A percentile compares a stretch with the other conserved stretches of the same genome.
Conservation (phyloP, 805 yeast genomes). For the Clavispora santaluciae region DNA sequence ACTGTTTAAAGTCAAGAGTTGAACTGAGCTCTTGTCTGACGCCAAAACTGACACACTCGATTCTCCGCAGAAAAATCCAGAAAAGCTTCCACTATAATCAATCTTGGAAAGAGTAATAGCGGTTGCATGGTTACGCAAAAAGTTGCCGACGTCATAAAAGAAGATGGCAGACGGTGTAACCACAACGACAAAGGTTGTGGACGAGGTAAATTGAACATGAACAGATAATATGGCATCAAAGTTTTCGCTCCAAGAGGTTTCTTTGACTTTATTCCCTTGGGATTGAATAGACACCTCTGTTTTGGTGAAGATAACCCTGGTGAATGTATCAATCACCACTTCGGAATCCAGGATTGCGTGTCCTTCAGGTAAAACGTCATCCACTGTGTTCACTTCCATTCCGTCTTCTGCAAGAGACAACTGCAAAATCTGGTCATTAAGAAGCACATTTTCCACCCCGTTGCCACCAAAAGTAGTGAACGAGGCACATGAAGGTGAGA, state of each 20-base stretch:
- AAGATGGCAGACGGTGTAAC: slow-evolving; percentile 3
- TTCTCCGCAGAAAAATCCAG: background rate
- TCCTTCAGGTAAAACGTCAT: background rate
- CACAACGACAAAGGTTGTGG: slow-evolving; percentile 4
- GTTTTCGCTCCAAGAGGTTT: background rate
- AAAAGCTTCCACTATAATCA: background rate
- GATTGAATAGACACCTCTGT: background rate
- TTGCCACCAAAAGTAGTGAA: background rate
- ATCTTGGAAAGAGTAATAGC: background rate
- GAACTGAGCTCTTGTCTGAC: background rate
- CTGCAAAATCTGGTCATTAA: background rate
- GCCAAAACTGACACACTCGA: background rate
- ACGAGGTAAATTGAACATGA: background rate
- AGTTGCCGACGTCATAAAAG: slow-evolving; percentile 6
- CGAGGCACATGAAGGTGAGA: background rate
- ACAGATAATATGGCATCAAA: background rate
- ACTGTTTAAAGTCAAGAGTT: too few species aligned
- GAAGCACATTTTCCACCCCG: background rate
- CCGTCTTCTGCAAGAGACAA: background rate
- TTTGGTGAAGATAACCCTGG: background rate
- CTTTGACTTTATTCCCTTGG: background rate
- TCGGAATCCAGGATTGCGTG: background rate
- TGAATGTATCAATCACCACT: background rate
- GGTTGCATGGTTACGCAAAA: background rate
- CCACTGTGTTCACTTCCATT: background rate